Evolutionary conservation across 805 yeast genomes (phyloP).

Genomic region (Yarrowia phangngaensis): DNA sequence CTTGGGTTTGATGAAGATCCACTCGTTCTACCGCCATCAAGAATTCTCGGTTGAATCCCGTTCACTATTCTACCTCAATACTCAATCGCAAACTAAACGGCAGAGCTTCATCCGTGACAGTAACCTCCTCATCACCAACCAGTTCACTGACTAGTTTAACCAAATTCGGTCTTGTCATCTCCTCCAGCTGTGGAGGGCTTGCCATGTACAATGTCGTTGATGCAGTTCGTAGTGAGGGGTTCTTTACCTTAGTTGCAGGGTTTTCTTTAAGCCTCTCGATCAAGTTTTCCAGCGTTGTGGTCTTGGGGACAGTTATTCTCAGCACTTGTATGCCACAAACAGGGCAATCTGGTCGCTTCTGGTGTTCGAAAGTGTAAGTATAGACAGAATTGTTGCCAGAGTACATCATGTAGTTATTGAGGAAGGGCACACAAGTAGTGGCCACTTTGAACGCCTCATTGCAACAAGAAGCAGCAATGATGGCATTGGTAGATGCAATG

Average conservation of each 20-base stretch:
- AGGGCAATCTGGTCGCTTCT: slow-evolving; percentile 59
- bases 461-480: slow-evolving; percentile 84
- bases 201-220: slow-evolving; percentile 45
- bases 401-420: slow-evolving; percentile 80
- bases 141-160: slow-evolving; percentile 39
- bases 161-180: slow-evolving; percentile 47
- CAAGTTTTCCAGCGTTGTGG: slow-evolving; percentile 42
- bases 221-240: slow-evolving; percentile 49
- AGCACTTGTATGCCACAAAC: slow-evolving; percentile 59
- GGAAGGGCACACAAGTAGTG: slow-evolving; percentile 60
- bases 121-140: slow-evolving; percentile 49
- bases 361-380: slow-evolving; percentile 65
- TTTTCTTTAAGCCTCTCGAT: slow-evolving; percentile 42
- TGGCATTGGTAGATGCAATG: slow-evolving; percentile 89
- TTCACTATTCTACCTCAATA: slow-evolving; percentile 28
- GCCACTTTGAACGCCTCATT: slow-evolving; percentile 79
- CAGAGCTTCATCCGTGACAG: slow-evolving; percentile 51
- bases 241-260: slow-evolving; percentile 38
- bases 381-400: slow-evolving; percentile 78
- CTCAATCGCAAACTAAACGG: slow-evolving; percentile 44
- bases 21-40: too few relatives aligned
- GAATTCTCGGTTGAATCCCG: too few relatives aligned
- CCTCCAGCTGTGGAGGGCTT: slow-evolving; percentile 48
- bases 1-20: too few relatives aligned
- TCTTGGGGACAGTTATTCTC: slow-evolving; percentile 29